A percentile compares a stretch with the other conserved stretches of the same genome.
phyloP scores from a whole-genome alignment of 495 filamentous ascomycete genomes.

The Thozetella sp. region DNA sequence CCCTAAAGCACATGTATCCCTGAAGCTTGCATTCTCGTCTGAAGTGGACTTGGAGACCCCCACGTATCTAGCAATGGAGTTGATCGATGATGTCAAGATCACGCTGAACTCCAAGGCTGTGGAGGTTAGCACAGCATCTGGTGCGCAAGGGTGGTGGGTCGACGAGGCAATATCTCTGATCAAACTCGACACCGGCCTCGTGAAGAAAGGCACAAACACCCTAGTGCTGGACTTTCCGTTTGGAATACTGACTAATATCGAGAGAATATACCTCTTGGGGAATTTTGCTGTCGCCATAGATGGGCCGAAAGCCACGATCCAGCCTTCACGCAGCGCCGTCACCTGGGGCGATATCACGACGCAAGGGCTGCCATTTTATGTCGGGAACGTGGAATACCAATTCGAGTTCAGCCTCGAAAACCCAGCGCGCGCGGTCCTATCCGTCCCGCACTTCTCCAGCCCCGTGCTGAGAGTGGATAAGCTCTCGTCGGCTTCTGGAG shows the following conservation, averaged over 20 bases:
- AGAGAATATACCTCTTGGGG: conserved; percentile 22
- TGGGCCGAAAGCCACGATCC: conserved; percentile 7
- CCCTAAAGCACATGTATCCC: not conserved
- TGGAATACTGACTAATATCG: conserved; percentile 22
- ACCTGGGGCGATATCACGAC: conserved; percentile 14
- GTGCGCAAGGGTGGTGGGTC: conserved; percentile 16
- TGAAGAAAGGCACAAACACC: conserved; percentile 11
- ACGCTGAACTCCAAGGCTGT: conserved; percentile 6
- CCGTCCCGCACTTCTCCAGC: conserved; percentile 14
- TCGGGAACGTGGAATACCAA: conserved; percentile 20
- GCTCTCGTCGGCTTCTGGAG: not conserved
- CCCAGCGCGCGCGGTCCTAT: conserved; percentile 2
- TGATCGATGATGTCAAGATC: conserved; percentile 8
- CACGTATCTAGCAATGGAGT: conserved; percentile 16
- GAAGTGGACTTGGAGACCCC: not conserved
- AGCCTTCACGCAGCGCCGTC: not conserved
- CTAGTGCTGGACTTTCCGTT: conserved; percentile 14
- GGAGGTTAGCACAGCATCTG: not conserved
- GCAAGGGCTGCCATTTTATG: conserved; percentile 25
- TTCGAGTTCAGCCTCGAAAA: conserved; percentile 6
- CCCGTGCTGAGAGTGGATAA: conserved; percentile 12
- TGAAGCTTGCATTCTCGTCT: conserved; percentile 13
- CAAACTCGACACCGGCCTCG: conserved; percentile 2
- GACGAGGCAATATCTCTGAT: conserved; percentile 19
- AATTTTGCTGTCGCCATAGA: conserved; percentile 11